Evolutionary conservation across 129 eudicot genomes (phyloP).

Genomic region (Flaveria brownii): DNA sequence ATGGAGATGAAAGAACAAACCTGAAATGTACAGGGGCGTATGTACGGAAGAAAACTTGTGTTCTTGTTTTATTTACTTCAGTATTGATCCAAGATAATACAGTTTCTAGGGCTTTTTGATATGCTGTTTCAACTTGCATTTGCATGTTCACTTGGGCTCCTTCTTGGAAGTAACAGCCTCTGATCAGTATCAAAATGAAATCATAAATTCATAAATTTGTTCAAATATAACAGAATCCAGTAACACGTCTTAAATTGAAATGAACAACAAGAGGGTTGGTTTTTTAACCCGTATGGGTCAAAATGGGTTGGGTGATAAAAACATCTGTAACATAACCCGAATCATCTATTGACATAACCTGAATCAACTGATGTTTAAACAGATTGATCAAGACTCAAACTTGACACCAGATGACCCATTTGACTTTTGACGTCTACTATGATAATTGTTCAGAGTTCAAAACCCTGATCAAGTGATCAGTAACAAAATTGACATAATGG

Average conservation of each 20-base stretch:
- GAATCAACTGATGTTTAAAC: not conserved
- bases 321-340: not conserved
- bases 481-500: too few species aligned
- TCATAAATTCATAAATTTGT: constrained; percentile 6
- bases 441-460: not conserved
- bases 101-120: constrained; percentile 59
- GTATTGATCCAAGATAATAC: constrained; percentile 56
- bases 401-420: not conserved
- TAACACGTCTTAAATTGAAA: not conserved
- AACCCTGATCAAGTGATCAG: not conserved
- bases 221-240: not conserved
- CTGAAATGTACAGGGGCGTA: constrained; percentile 98
- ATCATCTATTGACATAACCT: not conserved
- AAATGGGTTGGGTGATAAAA: not conserved
- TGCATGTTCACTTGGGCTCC: constrained; percentile 68
- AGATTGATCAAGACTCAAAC: not conserved
- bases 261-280: not conserved
- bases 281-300: not conserved
- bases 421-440: constrained; percentile 17
- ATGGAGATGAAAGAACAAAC: constrained; percentile 34
- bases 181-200: constrained; percentile 28
- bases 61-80: constrained; percentile 61
- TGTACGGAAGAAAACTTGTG: constrained; percentile 81
- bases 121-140: constrained; percentile 70
- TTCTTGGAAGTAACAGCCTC: constrained; percentile 94